Conservation (phyloP, 2,329 filamentous ascomycete species). For the Cadophora sp. region DNA sequence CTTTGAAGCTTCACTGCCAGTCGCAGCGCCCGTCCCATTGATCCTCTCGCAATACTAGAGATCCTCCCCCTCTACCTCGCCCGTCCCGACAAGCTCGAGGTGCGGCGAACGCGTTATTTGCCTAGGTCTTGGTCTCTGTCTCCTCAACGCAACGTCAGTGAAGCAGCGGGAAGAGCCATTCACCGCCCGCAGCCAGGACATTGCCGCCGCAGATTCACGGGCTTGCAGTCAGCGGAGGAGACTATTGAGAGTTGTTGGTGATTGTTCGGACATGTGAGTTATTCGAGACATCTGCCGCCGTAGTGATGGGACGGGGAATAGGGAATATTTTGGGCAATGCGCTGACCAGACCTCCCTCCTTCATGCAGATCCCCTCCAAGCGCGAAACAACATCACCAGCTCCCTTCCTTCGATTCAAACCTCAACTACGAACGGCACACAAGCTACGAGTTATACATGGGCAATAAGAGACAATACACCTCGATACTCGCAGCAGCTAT, state of each 20-base stretch:
- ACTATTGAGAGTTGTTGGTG: neutral
- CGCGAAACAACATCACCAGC: conserved; percentile 21
- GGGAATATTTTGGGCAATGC: conserved; percentile 12
- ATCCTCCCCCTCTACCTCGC: conserved; percentile 11
- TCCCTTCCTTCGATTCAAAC: neutral
- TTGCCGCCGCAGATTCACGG: conserved; percentile 8
- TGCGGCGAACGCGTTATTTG: conserved; percentile 34
- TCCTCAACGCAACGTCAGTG: conserved; percentile 13
- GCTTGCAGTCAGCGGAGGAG: neutral
- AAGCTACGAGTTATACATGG: conserved; percentile 2
- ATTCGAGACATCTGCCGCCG: neutral
- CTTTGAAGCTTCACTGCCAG: conserved; percentile 1
- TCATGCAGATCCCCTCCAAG: conserved; percentile 26
- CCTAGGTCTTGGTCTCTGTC: conserved; percentile 14
- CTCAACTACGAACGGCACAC: neutral
- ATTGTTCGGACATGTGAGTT: conserved; percentile 3
- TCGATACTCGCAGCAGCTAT: conserved; percentile 16
- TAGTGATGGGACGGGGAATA: neutral
- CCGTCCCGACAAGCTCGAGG: conserved; percentile 19
- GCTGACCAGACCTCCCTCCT: conserved; percentile 24
- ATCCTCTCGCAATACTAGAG: conserved; percentile 22
- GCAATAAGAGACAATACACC: neutral
- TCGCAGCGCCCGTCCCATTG: conserved; percentile 24
- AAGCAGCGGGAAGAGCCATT: conserved; percentile 28
- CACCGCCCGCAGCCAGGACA: conserved; percentile 26